phyloP scores from a whole-genome alignment of 768 basidiomycete genomes.

The Asterophora parasitica region DNA sequence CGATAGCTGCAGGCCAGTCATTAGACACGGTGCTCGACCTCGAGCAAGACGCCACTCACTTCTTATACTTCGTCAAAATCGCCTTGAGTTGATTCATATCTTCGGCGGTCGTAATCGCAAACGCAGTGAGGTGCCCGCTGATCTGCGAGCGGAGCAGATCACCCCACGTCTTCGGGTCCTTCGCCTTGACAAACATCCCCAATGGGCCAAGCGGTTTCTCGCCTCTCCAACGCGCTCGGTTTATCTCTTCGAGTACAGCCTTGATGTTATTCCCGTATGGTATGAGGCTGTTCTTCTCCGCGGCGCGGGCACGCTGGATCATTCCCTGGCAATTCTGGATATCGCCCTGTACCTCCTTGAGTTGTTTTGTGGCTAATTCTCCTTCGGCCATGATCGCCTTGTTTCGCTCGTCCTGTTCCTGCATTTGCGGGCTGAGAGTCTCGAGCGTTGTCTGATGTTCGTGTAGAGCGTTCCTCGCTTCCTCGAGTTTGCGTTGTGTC shows the following conservation, averaged over 20 bases:
- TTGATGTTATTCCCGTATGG: conserved; percentile 64
- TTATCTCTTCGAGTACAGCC: conserved; percentile 49
- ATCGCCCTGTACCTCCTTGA: conserved; percentile 28
- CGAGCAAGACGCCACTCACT: conserved; percentile 40
- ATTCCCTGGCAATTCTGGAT: conserved; percentile 45
- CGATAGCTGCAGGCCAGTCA: conserved; percentile 30
- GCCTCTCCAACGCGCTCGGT: conserved; percentile 54
- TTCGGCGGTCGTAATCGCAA: conserved; percentile 63
- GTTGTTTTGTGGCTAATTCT: conserved; percentile 27
- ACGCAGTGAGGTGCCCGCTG: conserved; percentile 54
- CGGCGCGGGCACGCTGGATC: conserved; percentile 44
- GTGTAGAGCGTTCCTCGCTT: conserved; percentile 35
- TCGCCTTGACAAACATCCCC: conserved; percentile 71
- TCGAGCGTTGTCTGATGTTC: conserved; percentile 31
- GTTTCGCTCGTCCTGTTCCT: conserved; percentile 23
- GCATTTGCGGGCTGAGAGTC: conserved; percentile 29
- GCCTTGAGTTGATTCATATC: conserved; percentile 46
- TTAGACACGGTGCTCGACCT: neutral
- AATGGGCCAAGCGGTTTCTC: conserved; percentile 73
- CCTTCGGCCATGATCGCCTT: conserved; percentile 32
- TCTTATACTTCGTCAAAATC: conserved; percentile 53
- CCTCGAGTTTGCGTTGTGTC: conserved; percentile 44
- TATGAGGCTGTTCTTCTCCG: conserved; percentile 53
- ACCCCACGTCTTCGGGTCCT: conserved; percentile 61
- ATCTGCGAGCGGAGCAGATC: conserved; percentile 62